A percentile compares a stretch with the other conserved stretches of the same genome.
phyloP scores from a whole-genome alignment of 2,329 filamentous ascomycete genomes.

The Trichoderma sp. region DNA sequence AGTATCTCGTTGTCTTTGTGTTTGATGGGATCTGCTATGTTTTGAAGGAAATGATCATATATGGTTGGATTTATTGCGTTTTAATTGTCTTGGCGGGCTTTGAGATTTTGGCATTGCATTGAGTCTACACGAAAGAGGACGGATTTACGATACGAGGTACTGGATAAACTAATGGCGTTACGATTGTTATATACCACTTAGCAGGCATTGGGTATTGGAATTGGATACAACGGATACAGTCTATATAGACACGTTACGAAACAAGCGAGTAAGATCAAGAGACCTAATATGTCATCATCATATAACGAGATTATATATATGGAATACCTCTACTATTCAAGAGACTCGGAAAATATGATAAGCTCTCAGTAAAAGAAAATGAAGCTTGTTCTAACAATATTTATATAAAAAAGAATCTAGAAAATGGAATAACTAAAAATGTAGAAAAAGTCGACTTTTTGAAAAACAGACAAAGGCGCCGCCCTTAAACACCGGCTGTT shows the following conservation, averaged over 20 bases:
- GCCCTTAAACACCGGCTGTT: slow-evolving; percentile 29
- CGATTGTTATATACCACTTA: not conserved
- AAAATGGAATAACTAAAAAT: not conserved
- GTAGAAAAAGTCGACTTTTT: not conserved
- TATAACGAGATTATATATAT: too few relatives aligned
- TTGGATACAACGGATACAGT: not conserved
- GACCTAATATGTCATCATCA: too few relatives aligned
- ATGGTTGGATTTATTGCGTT: not conserved
- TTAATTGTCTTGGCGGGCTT: not conserved
- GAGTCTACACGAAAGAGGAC: not conserved
- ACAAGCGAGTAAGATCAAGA: too few relatives aligned
- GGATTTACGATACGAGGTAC: not conserved
- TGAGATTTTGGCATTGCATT: not conserved
- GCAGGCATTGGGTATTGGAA: not conserved
- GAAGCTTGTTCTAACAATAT: not conserved
- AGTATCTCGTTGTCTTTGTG: not conserved
- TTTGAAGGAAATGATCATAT: not conserved
- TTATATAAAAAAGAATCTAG: not conserved
- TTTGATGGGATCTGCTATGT: not conserved
- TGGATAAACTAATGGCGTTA: not conserved
- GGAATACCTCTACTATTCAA: not conserved
- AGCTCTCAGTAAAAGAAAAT: not conserved
- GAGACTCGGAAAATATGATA: not conserved
- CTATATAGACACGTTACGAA: not conserved
- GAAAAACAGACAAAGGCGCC: not conserved